phyloP scores from a whole-genome alignment of 2,329 filamentous ascomycete species.

The Scedosporium boydii region DNA sequence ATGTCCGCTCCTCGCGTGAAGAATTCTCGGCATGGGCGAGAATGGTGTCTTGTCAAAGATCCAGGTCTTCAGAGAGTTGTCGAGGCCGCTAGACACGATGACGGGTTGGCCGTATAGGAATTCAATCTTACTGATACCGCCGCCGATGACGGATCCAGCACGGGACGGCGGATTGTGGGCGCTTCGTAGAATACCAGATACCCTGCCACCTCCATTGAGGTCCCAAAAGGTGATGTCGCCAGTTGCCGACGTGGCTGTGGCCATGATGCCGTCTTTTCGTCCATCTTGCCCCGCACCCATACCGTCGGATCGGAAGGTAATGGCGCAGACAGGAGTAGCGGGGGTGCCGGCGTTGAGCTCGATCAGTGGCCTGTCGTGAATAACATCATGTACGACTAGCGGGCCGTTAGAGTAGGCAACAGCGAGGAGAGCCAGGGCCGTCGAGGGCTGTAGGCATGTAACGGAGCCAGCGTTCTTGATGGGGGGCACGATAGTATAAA shows the following conservation, averaged over 20 bases:
- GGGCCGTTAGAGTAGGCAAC: conserved; percentile 78
- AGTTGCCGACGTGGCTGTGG: conserved; percentile 67
- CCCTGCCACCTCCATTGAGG: conserved; percentile 76
- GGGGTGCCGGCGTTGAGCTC: conserved; percentile 57
- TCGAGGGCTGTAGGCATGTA: conserved; percentile 77
- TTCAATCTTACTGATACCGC: conserved; percentile 78
- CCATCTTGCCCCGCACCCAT: conserved; percentile 83
- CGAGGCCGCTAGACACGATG: conserved; percentile 78
- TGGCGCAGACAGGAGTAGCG: conserved; percentile 62
- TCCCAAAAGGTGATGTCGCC: conserved; percentile 97
- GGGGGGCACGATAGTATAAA: conserved; percentile 81
- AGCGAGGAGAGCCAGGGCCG: conserved; percentile 75
- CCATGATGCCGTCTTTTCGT: conserved; percentile 81
- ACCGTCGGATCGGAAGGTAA: conserved; percentile 85
- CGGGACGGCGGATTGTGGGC: conserved; percentile 71
- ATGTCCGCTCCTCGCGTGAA: conserved; percentile 83
- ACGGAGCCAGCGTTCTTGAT: conserved; percentile 65
- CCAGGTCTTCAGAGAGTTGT: conserved; percentile 94
- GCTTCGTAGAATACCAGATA: conserved; percentile 77
- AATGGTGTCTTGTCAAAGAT: conserved; percentile 92
- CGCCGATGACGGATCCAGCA: conserved; percentile 46
- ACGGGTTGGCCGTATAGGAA: conserved; percentile 86
- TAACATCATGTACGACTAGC: conserved; percentile 71
- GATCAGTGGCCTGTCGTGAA: conserved; percentile 65
- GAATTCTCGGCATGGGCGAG: conserved; percentile 71